Evolutionary conservation across 2,329 filamentous ascomycete species (phyloP), one percentile per base, ranked within the genome.

Genomic region (Curvularia sp.): DNA sequence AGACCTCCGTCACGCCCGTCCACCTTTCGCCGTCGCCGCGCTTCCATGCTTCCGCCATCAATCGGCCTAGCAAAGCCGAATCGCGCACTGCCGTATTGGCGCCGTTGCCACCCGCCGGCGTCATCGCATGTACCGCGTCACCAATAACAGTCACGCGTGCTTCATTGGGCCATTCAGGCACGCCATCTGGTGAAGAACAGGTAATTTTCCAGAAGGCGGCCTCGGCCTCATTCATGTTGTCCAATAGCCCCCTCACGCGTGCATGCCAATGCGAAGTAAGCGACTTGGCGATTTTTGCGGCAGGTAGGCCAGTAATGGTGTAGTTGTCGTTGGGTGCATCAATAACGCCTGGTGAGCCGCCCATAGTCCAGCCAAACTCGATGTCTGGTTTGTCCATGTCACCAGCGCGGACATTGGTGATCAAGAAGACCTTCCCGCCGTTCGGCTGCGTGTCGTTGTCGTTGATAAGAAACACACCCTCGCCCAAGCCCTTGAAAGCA

Each of bases 171-270:
- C 87, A 89, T 43, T 83, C 79, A 0, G 87, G 86, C 0, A 89
- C 84, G 1, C 86, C 86, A 0, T 78, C 78, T 0, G 86, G 86
- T 0, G 80, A 82, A 0, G 85, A 87, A 63, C 85, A 88, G 1
- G 86, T 88, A 47, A 89, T 88, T 65, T 87, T 89, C 85, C 86
- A 88, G 63, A 89, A 89, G 0, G 87, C 86, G 0, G 86, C 83
- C 61, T 89, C 84, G 0, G 73, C 61, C 54, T 82, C 83, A 5
- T 77, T 70, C 83, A 88, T 87, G 34, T 86, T 65, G 5, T 87
- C 84, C 57, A 89, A 83, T 0, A 89, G 72, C 1, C 85, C 80
- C 68, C 79, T 82, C 45, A 89, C 74, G 2, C 81, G 79, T 12
- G 82, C 78, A 67, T 87, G 80, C 87, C 86, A 89, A 32, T 83